Evolutionary conservation across 176 grass and related monocot genomes (phyloP), one percentile per base, ranked within the genome.

Genomic region (Paspalum vaginatum): DNA sequence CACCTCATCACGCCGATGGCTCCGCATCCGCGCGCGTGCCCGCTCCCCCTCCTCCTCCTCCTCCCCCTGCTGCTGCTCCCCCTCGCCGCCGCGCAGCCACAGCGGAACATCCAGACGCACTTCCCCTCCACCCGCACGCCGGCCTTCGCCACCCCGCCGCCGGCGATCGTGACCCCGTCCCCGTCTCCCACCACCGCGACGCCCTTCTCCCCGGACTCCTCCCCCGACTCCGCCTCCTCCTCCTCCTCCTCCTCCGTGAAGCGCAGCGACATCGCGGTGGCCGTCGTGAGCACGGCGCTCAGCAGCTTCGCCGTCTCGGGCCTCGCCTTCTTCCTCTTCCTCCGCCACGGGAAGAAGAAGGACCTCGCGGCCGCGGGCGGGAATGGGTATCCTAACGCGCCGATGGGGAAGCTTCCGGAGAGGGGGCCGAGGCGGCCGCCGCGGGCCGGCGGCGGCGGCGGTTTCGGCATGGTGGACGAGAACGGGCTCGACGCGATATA

Each of bases 401-500:
- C 12, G 37, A 46, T 52, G 9, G 68, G 55, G 38, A 90, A 85
- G 62, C 55, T 54, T 6, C 72, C 56, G 14, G 82, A 79, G 74
- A 56, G 56, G 82, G 46, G 64, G 70, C 85, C 74, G 2, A 82
- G 61, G 59, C 74, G 75, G 82, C 85, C 74, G 6, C 70, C 86
- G 1, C 68, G 74, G 41, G 83, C 55, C 48, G 26, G 67, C 25
- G 83, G 70, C 7, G 73, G 59, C 17, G 45, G 18, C 4, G 73
- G 79, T 40, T 40, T 84, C 49, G 61, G 51, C 32, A 93, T 95
- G 65, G 90, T 98, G 32, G 95, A 98, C 45, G 92, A 94, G 83
- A 91, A 92, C 51, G 95, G 95, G 0, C 84, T 98, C n/a, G 95
- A 95, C 81, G 95, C 95, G 50, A 92, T 98, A 59, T 98, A 98